Conservation (phyloP, 2,329 filamentous ascomycete species). For the Nemania sp. region DNA sequence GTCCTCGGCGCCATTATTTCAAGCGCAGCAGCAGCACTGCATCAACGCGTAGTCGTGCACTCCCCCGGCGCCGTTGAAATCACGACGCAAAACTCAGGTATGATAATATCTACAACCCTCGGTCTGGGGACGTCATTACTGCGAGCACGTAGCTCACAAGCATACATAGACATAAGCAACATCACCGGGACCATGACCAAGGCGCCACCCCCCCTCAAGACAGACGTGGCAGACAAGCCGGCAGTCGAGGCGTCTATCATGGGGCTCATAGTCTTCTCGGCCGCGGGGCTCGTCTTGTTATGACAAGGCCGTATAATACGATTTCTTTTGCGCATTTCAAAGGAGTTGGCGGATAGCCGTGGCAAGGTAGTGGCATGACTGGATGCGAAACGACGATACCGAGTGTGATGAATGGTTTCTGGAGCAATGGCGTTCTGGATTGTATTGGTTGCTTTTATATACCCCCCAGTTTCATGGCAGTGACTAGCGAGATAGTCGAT, state of each 20-base stretch:
- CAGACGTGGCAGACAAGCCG: slow-evolving; percentile 35
- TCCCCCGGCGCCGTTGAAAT: slow-evolving; percentile 26
- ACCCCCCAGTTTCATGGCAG: slow-evolving; percentile 13
- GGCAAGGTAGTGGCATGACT: not conserved
- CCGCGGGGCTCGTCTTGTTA: slow-evolving; percentile 38
- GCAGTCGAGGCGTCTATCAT: slow-evolving; percentile 40
- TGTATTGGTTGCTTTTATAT: slow-evolving; percentile 24
- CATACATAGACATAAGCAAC: slow-evolving; percentile 28
- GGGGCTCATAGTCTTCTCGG: slow-evolving; percentile 41
- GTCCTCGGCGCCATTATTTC: slow-evolving; percentile 24
- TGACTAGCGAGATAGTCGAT: slow-evolving; percentile 19
- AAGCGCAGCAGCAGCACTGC: slow-evolving; percentile 26
- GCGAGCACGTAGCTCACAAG: slow-evolving; percentile 22
- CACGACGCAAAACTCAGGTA: slow-evolving; percentile 24
- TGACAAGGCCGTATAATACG: slow-evolving; percentile 23
- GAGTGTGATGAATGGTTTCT: slow-evolving; percentile 2
- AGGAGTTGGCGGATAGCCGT: slow-evolving; percentile 26
- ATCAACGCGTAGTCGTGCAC: slow-evolving; percentile 30
- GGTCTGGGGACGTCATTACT: not conserved
- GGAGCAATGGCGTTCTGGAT: slow-evolving; percentile 23
- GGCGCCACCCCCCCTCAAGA: slow-evolving; percentile 27
- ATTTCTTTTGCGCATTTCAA: slow-evolving; percentile 28
- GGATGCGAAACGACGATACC: slow-evolving; percentile 12
- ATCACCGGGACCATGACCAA: slow-evolving; percentile 30
- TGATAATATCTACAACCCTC: slow-evolving; percentile 15